Base-by-base conservation (phyloP, 306 rosid genomes). In the Betula pendula region DNA sequence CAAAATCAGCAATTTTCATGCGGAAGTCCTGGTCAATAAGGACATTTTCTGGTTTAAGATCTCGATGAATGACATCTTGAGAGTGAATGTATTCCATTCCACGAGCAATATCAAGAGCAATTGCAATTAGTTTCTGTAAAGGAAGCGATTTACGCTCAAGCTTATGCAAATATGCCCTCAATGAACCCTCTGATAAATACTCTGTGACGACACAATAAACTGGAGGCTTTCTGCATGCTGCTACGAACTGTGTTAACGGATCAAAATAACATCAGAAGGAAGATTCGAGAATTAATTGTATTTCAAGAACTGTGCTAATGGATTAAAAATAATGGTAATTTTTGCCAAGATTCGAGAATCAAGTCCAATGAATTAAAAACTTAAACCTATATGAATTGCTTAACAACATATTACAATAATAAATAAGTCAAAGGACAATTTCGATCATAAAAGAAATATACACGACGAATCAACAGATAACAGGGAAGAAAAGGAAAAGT, bases 51-150 rank as follows among this genome's bases (percentile, higher is more conserved):
- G 99, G 99, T 79, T 96, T 96, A 40, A 96, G 93, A 78, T 96
- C 99, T 35, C 99, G 87, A 79, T 96, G 99, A 68, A 91, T 91
- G 69, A 96, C 77, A 62, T 96, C 96, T 75, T 88, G 90, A 9
- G 92, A 87, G 87, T 96, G 99, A 80, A 92, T 88, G 80, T 89
- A 96, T 73, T 90, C 98, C 98, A 96, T 89, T 49, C 96, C 99
- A 0, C 84, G 94, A 74, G 96, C 89, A 75, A 96, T 90, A 77
- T 96, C 99, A 53, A 96, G 84, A 51, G 98, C 93, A 77, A 88
- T 75, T 63, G 84, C 71, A 22, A 92, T 69, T 20, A 92, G 84
- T 76, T 91, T 87, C 67, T 84, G 60, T 16, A 71, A 56, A 71
- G 97, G 84, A 68, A 96, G 81, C 69, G 90, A 27, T 81, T 81